phyloP scores from a whole-genome alignment of 805 yeast genomes.

The Pichia manshurica region DNA sequence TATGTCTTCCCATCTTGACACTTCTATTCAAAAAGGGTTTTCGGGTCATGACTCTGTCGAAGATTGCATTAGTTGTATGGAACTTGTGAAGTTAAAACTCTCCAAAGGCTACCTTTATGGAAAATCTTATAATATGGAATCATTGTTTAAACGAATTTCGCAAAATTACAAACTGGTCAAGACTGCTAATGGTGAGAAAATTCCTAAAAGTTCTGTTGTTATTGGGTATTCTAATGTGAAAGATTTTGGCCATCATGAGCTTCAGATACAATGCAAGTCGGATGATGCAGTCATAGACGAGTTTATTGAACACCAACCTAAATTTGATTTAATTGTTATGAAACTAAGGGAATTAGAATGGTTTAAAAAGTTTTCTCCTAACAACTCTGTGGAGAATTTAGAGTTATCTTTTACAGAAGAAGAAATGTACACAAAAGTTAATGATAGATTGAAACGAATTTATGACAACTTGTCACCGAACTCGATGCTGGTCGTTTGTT shows the following conservation, averaged over 20 bases:
- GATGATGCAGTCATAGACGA: slow-evolving; percentile 56
- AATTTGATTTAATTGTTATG: slow-evolving; percentile 46
- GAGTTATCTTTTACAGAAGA: slow-evolving; percentile 11
- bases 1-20: slow-evolving; percentile 48
- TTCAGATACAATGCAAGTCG: slow-evolving; percentile 39
- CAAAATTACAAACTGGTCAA: slow-evolving; percentile 20
- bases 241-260: slow-evolving; percentile 23
- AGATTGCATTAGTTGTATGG: slow-evolving; percentile 77
- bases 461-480: slow-evolving; percentile 50
- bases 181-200: slow-evolving; percentile 20
- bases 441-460: slow-evolving; percentile 41
- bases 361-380: slow-evolving; percentile 27
- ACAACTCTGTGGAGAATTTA: slow-evolving; percentile 14
- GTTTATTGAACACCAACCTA: slow-evolving; percentile 32
- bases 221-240: slow-evolving; percentile 19
- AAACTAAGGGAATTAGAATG: slow-evolving; percentile 56
- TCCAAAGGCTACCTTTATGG: slow-evolving; percentile 67
- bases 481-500: slow-evolving; percentile 53
- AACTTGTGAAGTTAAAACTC: slow-evolving; percentile 65
- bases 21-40: slow-evolving; percentile 59
- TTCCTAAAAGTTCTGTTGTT: slow-evolving; percentile 24
- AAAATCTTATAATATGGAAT: slow-evolving; percentile 35
- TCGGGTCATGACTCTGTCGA: slow-evolving; percentile 82
- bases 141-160: slow-evolving; percentile 37
- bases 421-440: slow-evolving; percentile 31